phyloP scores from a whole-genome alignment of 305 asterid species.

The Fraxinus sp. region DNA sequence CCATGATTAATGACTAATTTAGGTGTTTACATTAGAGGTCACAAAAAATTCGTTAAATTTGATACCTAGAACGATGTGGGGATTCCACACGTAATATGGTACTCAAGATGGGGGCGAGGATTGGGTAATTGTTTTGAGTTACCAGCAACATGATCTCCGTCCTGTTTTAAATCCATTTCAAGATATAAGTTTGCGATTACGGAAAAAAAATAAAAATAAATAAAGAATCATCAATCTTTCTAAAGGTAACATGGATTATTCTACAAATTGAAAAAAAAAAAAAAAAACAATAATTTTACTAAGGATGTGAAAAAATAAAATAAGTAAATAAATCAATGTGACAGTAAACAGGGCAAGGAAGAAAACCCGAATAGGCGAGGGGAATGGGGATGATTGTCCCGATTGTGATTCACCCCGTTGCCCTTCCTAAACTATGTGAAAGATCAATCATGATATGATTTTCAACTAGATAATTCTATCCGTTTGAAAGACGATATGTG shows the following conservation, averaged over 20 bases:
- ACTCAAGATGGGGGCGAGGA: background rate
- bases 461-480: background rate
- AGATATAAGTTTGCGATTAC: background rate
- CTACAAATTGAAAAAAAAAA: background rate
- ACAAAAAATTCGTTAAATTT: too few species aligned
- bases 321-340: background rate
- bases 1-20: background rate
- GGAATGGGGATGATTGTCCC: background rate
- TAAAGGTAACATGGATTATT: background rate
- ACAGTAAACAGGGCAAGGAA: too few species aligned
- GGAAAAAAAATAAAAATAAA: too few species aligned
- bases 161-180: background rate
- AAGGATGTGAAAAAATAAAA: background rate
- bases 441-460: background rate
- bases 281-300: too few species aligned
- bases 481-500: background rate
- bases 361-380: background rate
- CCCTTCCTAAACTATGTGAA: background rate
- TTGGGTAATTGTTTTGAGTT: background rate
- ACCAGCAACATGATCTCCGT: too few species aligned
- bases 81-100: background rate
- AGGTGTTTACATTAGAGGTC: background rate
- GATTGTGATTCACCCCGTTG: background rate
- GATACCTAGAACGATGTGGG: background rate
- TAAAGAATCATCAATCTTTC: too few species aligned